Percentiles rank a stretch among this genome's conserved stretches.
Evolutionary conservation across 2,329 filamentous ascomycete species (phyloP).

Genomic region (Trichoderma koningii): DNA sequence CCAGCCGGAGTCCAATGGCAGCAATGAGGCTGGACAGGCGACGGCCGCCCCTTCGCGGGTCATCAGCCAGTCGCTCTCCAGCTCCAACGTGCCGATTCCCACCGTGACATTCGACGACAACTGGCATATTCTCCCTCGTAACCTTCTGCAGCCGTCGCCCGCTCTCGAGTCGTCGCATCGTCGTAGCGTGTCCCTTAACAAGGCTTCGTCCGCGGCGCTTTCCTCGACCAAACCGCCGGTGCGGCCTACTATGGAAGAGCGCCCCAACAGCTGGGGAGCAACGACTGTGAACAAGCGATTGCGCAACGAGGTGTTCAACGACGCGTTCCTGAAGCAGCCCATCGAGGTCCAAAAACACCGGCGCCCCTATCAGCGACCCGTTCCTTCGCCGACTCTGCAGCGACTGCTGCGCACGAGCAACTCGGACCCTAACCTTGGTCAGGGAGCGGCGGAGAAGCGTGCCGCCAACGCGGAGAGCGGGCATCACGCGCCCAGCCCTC

Average conservation of each 20-base stretch:
- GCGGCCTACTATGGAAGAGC: constrained; percentile 53
- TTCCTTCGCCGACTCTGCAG: constrained; percentile 57
- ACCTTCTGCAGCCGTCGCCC: constrained; percentile 68
- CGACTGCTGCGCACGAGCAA: constrained; percentile 42
- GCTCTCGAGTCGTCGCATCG: constrained; percentile 40
- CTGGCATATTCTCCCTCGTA: constrained; percentile 85
- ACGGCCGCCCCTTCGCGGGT: constrained; percentile 44
- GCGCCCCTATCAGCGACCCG: constrained; percentile 66
- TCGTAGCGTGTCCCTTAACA: constrained; percentile 40
- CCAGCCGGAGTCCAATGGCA: constrained; percentile 25
- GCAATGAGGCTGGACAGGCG: constrained; percentile 29
- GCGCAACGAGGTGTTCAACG: constrained; percentile 87
- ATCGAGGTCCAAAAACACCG: constrained; percentile 80
- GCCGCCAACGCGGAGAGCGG: constrained; percentile 6
- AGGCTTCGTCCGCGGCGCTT: constrained; percentile 28
- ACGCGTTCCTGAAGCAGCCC: constrained; percentile 83
- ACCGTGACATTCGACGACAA: constrained; percentile 95
- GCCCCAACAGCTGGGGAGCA: constrained; percentile 77
- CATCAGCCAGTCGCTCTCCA: constrained; percentile 75
- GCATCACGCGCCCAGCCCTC: not conserved
- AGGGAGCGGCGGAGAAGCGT: constrained; percentile 23
- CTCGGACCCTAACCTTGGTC: constrained; percentile 47
- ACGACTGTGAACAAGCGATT: constrained; percentile 87
- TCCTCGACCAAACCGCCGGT: constrained; percentile 24
- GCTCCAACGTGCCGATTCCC: constrained; percentile 66